Evolutionary conservation across 306 rosid species (phyloP).

Genomic region (Echinosophora koreensis): DNA sequence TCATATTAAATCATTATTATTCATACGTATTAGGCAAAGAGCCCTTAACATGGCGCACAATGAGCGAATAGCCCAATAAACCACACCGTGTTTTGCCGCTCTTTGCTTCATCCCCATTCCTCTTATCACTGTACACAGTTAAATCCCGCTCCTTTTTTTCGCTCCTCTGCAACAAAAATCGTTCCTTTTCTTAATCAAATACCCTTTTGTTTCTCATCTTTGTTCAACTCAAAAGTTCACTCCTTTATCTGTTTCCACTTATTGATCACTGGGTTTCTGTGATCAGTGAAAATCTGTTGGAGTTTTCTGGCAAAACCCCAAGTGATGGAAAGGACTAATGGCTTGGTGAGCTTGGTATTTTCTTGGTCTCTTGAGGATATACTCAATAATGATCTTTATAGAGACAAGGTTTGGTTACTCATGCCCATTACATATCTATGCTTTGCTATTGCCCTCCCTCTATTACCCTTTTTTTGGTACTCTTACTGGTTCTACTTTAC

Average conservation of each 20-base stretch:
- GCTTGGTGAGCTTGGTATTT: slow-evolving; percentile 40
- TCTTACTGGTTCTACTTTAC: not conserved
- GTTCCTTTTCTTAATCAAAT: not conserved
- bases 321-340: slow-evolving; percentile 30
- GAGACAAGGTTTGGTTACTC: slow-evolving; percentile 41
- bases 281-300: slow-evolving; percentile 10
- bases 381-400: slow-evolving; percentile 46
- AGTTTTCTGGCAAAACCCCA: not conserved
- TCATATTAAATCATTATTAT: too few species aligned
- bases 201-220: not conserved
- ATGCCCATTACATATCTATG: not conserved
- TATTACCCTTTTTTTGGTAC: not conserved
- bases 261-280: slow-evolving; percentile 3
- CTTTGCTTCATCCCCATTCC: not conserved
- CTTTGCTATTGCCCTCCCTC: not conserved
- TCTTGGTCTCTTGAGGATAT: slow-evolving; percentile 53
- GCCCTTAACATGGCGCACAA: not conserved
- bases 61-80: not conserved
- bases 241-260: not conserved
- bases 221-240: not conserved
- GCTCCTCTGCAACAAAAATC: not conserved
- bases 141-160: not conserved
- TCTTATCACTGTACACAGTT: not conserved
- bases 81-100: not conserved
- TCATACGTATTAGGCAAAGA: too few species aligned